Conservation (phyloP, 129 eudicot genomes). For the Flaveria sonorensis region DNA sequence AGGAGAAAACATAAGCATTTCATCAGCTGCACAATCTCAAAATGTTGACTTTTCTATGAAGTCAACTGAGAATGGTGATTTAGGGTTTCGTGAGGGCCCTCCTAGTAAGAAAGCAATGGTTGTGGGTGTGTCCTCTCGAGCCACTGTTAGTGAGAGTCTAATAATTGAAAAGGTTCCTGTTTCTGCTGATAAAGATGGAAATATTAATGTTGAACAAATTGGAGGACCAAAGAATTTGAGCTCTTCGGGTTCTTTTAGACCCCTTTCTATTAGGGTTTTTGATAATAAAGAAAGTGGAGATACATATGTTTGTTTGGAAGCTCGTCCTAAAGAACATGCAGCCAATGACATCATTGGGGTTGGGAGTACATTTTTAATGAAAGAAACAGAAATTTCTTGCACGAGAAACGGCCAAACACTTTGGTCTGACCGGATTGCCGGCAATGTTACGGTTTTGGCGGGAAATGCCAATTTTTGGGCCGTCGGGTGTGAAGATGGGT, state of each 20-base stretch:
- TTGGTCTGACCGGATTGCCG: constrained; percentile 90
- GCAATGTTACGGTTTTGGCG: constrained; percentile 84
- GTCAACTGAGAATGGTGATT: constrained; percentile 53
- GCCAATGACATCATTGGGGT: constrained; percentile 67
- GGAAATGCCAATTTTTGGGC: constrained; percentile 99
- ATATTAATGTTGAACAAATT: constrained; percentile 52
- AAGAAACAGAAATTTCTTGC: constrained; percentile 88
- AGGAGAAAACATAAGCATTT: constrained; percentile 43
- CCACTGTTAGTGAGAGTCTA: constrained; percentile 81
- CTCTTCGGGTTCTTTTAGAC: constrained; percentile 34
- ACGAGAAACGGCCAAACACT: constrained; percentile 68
- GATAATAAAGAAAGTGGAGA: constrained; percentile 82
- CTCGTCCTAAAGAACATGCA: constrained; percentile 80
- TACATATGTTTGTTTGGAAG: constrained; percentile 71
- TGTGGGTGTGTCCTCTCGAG: constrained; percentile 81
- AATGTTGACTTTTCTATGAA: constrained; percentile 46
- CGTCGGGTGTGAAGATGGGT: constrained; percentile 96
- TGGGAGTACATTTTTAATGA: constrained; percentile 57
- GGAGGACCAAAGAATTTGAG: constrained; percentile 46
- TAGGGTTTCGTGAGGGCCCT: constrained; percentile 54
- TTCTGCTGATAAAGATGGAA: constrained; percentile 58
- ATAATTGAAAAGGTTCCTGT: constrained; percentile 82
- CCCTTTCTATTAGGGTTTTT: constrained; percentile 60
- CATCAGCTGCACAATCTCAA: constrained; percentile 51
- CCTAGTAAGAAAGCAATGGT: constrained; percentile 46